Evolutionary conservation across 2,329 filamentous ascomycete genomes (phyloP).

Genomic region (Diaporthe helianthi): DNA sequence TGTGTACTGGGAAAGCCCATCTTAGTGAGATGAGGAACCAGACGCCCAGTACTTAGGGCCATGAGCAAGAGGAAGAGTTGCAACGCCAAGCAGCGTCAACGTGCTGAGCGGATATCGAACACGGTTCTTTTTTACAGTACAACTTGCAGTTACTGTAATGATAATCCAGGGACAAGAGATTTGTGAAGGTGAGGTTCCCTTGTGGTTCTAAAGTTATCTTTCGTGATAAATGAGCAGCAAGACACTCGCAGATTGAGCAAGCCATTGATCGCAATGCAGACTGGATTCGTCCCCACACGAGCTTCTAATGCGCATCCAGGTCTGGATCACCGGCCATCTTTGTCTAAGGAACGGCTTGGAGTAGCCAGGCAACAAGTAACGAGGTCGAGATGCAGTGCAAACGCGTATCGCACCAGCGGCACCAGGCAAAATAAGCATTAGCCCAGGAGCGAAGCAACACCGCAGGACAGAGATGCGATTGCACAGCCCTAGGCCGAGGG

Average conservation of each 20-base stretch:
- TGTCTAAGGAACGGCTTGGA: not conserved
- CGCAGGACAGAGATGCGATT: conserved; percentile 6
- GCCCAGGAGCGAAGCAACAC: not conserved
- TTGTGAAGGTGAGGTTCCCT: not conserved
- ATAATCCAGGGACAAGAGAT: not conserved
- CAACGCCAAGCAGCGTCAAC: not conserved
- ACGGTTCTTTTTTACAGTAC: not conserved
- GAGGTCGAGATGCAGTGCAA: no score
- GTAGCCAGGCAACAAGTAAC: not conserved
- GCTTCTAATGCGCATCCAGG: not conserved
- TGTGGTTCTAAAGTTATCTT: not conserved
- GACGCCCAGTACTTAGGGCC: not conserved
- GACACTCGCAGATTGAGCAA: not conserved
- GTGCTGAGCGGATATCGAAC: not conserved
- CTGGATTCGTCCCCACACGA: not conserved
- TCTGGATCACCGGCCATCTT: not conserved
- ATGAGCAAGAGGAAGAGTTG: not conserved
- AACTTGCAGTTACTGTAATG: not conserved
- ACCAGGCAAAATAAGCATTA: not conserved
- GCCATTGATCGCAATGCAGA: conserved; percentile 2
- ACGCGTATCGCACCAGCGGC: not conserved
- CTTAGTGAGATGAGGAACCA: not conserved
- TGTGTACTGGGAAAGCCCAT: not conserved
- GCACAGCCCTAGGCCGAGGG: not conserved
- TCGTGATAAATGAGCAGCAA: not conserved